Base-by-base conservation (phyloP, 106 monocot genomes). In the Phalaenopsis equestris region DNA sequence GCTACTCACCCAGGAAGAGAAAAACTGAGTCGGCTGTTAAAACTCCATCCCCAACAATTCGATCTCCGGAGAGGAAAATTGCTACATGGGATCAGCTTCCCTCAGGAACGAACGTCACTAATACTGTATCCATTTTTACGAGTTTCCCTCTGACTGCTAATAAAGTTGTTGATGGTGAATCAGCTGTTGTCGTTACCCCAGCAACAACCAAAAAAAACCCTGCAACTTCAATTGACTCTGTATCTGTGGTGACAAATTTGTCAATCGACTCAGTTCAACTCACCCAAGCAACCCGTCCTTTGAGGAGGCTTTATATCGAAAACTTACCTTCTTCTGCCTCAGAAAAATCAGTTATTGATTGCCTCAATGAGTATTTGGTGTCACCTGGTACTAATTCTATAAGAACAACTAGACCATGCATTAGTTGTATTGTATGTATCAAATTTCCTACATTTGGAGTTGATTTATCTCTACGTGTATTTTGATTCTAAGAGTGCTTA, bases 1-100 rank as follows among this genome's bases (percentile, higher is more conserved):
- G 96, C 24, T 94, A 97, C 80, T 97, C 96, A 39, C 96, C 96
- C 41, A 94, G 96, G 85, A 97, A 94, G 82, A 94, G 94, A 74
- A 90, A 77, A 92, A 81, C 82, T 37, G 87, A 85, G 30, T 79
- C 82, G 73, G 77, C 86, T 78, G 67, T 87, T 80, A 89, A 82
- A 78, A 86, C 82, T 82, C 88, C 88, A 80, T 86, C 94, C 45
- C 91, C 88, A 55, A 70, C 70, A 42, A 16, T 21, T 83, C 87
- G 75, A 8, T 93, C 89, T 57, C 89, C 90, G 19, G 87, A 91
- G 58, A 89, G 67, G 82, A 95, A 91, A 83, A 76, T 23, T 72
- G 79, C 89, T 23, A 90, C 85, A 76, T 93, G 94, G 99, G 99
- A 99, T 84, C 92, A 85, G 72, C 90, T 85, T 88, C 92, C 99